phyloP scores from a whole-genome alignment of 2,329 filamentous ascomycete species.

The Magnaporthiopsis poae region DNA sequence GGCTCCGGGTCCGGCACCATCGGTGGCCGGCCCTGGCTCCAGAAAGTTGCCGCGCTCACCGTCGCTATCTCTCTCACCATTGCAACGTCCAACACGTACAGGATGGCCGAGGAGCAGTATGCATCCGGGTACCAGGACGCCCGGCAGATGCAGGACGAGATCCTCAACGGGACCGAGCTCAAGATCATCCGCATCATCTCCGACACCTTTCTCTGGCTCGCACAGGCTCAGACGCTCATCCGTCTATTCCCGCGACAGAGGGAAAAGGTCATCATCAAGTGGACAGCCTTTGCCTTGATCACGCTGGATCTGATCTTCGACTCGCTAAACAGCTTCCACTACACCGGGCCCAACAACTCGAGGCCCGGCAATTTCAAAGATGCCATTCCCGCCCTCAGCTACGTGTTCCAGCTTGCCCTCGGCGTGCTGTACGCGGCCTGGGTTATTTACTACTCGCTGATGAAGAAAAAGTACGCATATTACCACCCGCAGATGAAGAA shows the following conservation, averaged over 20 bases:
- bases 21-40: slow-evolving; percentile 85
- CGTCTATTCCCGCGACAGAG: slow-evolving; percentile 90
- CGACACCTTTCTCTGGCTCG: slow-evolving; percentile 92
- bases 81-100: slow-evolving; percentile 83
- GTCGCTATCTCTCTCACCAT: slow-evolving; percentile 82
- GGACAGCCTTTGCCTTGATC: slow-evolving; percentile 91
- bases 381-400: slow-evolving; percentile 81
- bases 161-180: slow-evolving; percentile 76
- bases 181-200: slow-evolving; percentile 87
- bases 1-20: slow-evolving; percentile 72
- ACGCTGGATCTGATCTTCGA: slow-evolving; percentile 83
- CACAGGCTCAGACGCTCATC: slow-evolving; percentile 92
- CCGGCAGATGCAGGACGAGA: slow-evolving; percentile 60
- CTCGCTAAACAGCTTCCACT: slow-evolving; percentile 76
- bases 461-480: slow-evolving; percentile 82
- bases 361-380: slow-evolving; percentile 72
- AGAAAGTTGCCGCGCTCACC: slow-evolving; percentile 67
- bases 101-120: slow-evolving; percentile 75
- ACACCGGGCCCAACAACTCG: slow-evolving; percentile 39
- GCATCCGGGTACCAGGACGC: slow-evolving; percentile 70
- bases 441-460: slow-evolving; percentile 88
- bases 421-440: slow-evolving; percentile 83
- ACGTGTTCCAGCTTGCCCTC: slow-evolving; percentile 79
- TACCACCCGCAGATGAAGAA: slow-evolving; percentile 87
- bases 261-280: slow-evolving; percentile 97